phyloP scores from a whole-genome alignment of 2,329 filamentous ascomycete genomes.

The Hypoxylon sp. region DNA sequence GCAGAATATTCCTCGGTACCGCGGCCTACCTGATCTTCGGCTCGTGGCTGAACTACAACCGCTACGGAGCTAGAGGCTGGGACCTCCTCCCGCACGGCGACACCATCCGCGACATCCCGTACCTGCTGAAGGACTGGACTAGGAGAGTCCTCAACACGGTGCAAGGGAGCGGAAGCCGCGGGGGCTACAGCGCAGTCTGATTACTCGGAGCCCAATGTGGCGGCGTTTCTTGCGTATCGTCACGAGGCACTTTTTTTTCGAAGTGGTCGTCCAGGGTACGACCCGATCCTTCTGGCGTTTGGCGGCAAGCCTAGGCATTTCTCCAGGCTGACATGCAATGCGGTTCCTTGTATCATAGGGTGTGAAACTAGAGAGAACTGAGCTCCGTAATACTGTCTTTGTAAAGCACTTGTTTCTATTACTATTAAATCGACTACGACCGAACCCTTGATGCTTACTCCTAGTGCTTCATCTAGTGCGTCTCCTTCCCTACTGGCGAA shows the following conservation, averaged over 20 bases:
- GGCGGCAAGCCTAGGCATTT: slow-evolving; percentile 11
- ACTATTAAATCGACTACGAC: too few species aligned
- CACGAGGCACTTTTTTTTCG: not conserved
- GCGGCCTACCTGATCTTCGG: slow-evolving; percentile 96
- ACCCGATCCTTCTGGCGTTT: slow-evolving; percentile 17
- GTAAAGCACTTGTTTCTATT: not conserved
- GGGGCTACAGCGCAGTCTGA: slow-evolving; percentile 92
- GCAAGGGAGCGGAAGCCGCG: slow-evolving; percentile 82
- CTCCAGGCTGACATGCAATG: not conserved
- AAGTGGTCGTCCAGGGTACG: not conserved
- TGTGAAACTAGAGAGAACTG: slow-evolving; percentile 8
- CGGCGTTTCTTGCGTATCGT: not conserved
- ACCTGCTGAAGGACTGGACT: slow-evolving; percentile 88
- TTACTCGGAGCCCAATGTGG: not conserved
- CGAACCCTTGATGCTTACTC: too few species aligned
- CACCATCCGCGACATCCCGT: slow-evolving; percentile 89
- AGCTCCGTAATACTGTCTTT: slow-evolving; percentile 13
- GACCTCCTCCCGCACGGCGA: slow-evolving; percentile 93
- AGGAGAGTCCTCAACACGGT: slow-evolving; percentile 82
- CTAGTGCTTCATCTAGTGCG: too few species aligned
- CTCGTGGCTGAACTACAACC: slow-evolving; percentile 98
- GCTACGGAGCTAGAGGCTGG: slow-evolving; percentile 94
- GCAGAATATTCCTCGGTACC: slow-evolving; percentile 81
- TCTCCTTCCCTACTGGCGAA: too few species aligned
- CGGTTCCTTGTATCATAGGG: slow-evolving; percentile 25